A percentile compares a stretch with the other conserved stretches of the same genome.
These are phyloP conservation scores for Sporothrix humicola DNA, from an alignment of 2,329 filamentous ascomycete species.

Conservation along the genomic window DNA sequence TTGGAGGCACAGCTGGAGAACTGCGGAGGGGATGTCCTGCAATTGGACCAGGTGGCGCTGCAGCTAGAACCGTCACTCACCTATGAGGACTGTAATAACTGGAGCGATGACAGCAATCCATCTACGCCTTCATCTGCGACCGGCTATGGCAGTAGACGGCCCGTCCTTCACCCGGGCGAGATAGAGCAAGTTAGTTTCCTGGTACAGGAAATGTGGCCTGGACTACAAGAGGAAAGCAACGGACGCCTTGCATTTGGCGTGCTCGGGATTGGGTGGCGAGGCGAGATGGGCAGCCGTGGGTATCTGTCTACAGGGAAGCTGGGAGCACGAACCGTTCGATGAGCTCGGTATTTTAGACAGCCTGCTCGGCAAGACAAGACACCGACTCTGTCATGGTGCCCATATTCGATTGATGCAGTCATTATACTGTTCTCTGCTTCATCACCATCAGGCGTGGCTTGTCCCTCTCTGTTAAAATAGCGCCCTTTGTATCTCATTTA, in stretches of 20 bases:
- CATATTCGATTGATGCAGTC: no score
- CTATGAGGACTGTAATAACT: constrained; percentile 59
- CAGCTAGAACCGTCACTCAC: constrained; percentile 58
- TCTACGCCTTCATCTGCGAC: constrained; percentile 1
- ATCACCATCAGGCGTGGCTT: no score
- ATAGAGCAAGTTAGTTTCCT: constrained; percentile 71
- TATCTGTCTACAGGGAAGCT: constrained; percentile 87
- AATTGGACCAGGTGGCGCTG: constrained; percentile 70
- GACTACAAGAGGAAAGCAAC: constrained; percentile 46
- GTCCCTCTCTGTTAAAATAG: no score
- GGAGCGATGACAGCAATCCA: constrained; percentile 7
- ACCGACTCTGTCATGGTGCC: no score
- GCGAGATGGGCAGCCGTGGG: constrained; percentile 86
- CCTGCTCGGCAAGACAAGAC: no score
- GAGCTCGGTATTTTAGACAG: not conserved
- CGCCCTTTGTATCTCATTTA: no score
- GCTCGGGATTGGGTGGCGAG: constrained; percentile 85
- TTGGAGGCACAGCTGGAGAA: constrained; percentile 97
- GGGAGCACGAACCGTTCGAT: constrained; percentile 52
- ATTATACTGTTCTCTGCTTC: no score
- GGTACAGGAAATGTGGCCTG: constrained; percentile 54
- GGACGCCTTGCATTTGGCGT: constrained; percentile 70
- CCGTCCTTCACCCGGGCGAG: constrained; percentile 66
- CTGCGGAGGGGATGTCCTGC: constrained; percentile 80
- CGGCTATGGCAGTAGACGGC: constrained; percentile 48